Evolutionary conservation across 768 basidiomycete species (phyloP).

Genomic region (Cyclocybe aegerita): DNA sequence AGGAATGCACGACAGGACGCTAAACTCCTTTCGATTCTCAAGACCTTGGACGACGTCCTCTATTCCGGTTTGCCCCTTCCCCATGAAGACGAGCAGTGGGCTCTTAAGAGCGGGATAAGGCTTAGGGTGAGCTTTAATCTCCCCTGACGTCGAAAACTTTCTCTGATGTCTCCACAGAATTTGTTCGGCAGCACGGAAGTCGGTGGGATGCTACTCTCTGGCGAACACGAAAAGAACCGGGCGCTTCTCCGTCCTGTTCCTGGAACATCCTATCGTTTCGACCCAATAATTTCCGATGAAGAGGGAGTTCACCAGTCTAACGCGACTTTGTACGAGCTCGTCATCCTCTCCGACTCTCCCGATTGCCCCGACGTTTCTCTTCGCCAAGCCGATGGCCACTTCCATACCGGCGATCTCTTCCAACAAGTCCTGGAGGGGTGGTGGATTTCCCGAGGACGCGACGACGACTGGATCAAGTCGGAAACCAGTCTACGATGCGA

Average conservation of each 20-base stretch:
- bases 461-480: slow-evolving; percentile 87
- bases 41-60: slow-evolving; percentile 59
- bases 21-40: slow-evolving; percentile 57
- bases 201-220: slow-evolving; percentile 69
- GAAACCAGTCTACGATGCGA: slow-evolving; percentile 79
- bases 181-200: slow-evolving; percentile 83
- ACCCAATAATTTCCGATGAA: slow-evolving; percentile 46
- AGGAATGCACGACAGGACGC: slow-evolving; percentile 57
- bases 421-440: slow-evolving; percentile 55
- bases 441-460: slow-evolving; percentile 68
- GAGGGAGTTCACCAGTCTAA: slow-evolving; percentile 53
- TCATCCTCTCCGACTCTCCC: slow-evolving; percentile 63
- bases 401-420: slow-evolving; percentile 85
- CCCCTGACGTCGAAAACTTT: too few relatives aligned
- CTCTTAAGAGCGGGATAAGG: slow-evolving; percentile 59
- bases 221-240: slow-evolving; percentile 49
- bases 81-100: slow-evolving; percentile 72
- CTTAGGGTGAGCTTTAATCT: slow-evolving; percentile 48
- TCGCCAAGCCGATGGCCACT: slow-evolving; percentile 63
- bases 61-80: slow-evolving; percentile 66
- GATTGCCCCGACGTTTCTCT: slow-evolving; percentile 68
- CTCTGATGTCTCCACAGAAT: slow-evolving; percentile 44
- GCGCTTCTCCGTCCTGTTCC: slow-evolving; percentile 57
- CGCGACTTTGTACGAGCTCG: slow-evolving; percentile 60
- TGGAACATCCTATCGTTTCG: slow-evolving; percentile 66